Evolutionary conservation across 306 rosid species (phyloP).

Genomic region (Notholithocarpus densiflorus): DNA sequence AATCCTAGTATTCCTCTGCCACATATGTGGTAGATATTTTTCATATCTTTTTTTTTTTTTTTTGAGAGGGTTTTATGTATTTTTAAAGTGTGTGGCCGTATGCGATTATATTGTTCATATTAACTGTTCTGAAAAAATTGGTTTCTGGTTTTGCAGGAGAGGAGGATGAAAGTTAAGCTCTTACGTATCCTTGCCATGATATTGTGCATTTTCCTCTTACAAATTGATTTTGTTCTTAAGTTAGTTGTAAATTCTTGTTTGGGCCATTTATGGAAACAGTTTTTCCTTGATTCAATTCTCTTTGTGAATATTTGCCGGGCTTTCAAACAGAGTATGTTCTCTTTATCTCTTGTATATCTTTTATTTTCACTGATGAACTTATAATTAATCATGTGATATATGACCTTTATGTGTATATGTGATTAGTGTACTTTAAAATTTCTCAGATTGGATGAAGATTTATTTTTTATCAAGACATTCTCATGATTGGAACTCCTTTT

Average conservation of each 20-base stretch:
- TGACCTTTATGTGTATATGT: not conserved
- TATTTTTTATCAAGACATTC: not conserved
- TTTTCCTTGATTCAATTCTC: slow-evolving; percentile 46
- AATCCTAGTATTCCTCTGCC: no score
- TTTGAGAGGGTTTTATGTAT: no score
- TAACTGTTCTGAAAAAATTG: not conserved
- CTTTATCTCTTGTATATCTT: slow-evolving; percentile 13
- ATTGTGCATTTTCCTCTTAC: not conserved
- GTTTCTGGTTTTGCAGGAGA: slow-evolving; percentile 9
- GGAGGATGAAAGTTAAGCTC: slow-evolving; percentile 57
- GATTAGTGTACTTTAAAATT: not conserved
- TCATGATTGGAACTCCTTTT: not conserved
- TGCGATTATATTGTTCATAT: no score
- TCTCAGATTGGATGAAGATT: not conserved
- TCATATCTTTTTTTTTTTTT: no score
- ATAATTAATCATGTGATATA: not conserved
- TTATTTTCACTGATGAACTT: slow-evolving; percentile 2
- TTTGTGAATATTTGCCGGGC: slow-evolving; percentile 19
- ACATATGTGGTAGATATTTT: no score
- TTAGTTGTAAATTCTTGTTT: not conserved
- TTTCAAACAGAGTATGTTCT: slow-evolving; percentile 51
- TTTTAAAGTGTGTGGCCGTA: no score
- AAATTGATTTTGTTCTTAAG: no score
- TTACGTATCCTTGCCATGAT: slow-evolving; percentile 48
- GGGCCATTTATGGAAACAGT: slow-evolving; percentile 15